Evolutionary conservation across 345 rosid species (phyloP), one percentile per base, ranked within the genome.

Genomic region (Cardamine chenopodiifolia): DNA sequence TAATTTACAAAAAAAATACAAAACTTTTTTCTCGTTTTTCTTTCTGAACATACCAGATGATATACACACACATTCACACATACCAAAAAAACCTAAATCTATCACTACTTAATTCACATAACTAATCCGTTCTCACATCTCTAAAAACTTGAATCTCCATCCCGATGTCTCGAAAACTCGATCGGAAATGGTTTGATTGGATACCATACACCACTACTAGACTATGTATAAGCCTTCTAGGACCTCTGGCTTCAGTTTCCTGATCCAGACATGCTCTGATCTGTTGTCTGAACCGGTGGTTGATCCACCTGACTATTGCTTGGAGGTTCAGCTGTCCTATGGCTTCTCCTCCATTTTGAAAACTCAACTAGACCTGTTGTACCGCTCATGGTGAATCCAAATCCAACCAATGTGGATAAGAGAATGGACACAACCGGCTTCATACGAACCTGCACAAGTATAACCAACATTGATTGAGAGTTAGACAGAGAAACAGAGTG

Each of bases 321-420:
- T 62, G 65, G 58, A 70, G 28, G 8, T 57, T 77, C 80, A 77
- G 13, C 67, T 57, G 55, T 35, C 76, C 56, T 71, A 31, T 14
- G 78, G n/a, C 64, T 63, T 71, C 79, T 77, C 79, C 84, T 79
- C 82, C 82, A 78, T 70, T 70, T 81, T 15, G 17, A 47, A 71
- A 87, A 57, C 86, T 85, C 87, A 1, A n/a, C 76, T 18, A 89
- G 31, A 63, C 80, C 8, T 23, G 91, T 85, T 61, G 84, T 81
- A 59, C 78, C 85, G 22, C 82, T 76, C 94, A 89, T 92, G 70
- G 89, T 80, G 66, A 81, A 52, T 68, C 97, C 99, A 40, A 95
- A 92, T 29, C 98, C 98, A 19, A 82, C 74, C 60, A 92, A 80
- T 22, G 93, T 79, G 44, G 99, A 92, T 34, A 92, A 86, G 28